Evolutionary conservation across 2,329 filamentous ascomycete species (phyloP), one percentile per base, ranked within the genome.

Genomic region (Zelopaecilomyces penicillatus): DNA sequence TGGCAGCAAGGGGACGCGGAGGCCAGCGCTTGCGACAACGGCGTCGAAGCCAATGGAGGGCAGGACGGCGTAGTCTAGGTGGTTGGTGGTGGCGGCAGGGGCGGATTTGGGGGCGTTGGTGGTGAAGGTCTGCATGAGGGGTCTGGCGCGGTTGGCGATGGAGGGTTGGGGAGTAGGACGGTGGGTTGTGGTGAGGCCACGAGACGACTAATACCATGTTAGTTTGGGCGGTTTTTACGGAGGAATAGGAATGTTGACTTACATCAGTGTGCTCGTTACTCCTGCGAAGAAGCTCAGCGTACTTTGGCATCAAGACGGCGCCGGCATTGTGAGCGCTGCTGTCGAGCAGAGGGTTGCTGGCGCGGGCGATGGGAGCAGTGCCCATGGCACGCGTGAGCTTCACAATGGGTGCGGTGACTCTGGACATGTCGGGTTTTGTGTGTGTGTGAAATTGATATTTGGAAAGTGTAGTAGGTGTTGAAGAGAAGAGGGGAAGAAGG

Each of bases 41-140:
- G 54, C 51, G 38, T 59, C 49, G 37, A 62, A 55, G n/a, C 51
- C 49, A 9, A 71, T 60, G 46, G 65, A 59, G 28, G 78, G 78
- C 45, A 83, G 68, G 48, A 78, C 61, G 49, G 72, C 66, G 57
- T 66, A 69, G 63, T 82, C 75, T 47, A 80, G 69, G 47, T 70
- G 65, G 38, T 56, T 57, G 36, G 58, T 52, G 29, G 65, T 63
- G n/a, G 70, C 66, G 44, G 69, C 67, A 11, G 72, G 60, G 5
- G 71, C 61, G 12, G 72, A 69, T 26, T 71, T 70, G 54, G 68
- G 66, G 5, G 71, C 61, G 19, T 71, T 69, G 36, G 71, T 71
- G 55, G 68, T 67, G 67, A 82, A 82, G 57, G 74, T 76, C 65
- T 83, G 79, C 78, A 83, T 82, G 45, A 82, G 64, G 35, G 77